These are phyloP conservation scores for Fagopyrum tataricum DNA, from an alignment of 148 eudicot genomes.

Conservation along the genomic window DNA sequence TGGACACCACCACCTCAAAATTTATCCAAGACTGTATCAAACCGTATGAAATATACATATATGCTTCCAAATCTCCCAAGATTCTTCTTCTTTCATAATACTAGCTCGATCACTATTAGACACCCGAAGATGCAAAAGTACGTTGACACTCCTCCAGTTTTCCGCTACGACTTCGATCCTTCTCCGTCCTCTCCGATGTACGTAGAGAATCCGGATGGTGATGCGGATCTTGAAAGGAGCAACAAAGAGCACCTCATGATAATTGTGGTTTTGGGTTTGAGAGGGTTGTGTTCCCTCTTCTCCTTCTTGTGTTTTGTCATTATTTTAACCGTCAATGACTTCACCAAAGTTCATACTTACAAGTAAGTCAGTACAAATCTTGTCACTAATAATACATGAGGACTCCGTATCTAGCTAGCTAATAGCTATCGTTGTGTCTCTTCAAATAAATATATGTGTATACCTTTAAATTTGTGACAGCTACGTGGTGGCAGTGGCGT, in stretches of 20 bases:
- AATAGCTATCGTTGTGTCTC: no score
- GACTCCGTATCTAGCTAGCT: no score
- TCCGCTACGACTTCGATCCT: not conserved
- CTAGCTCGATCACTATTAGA: not conserved
- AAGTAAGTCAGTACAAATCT: not conserved
- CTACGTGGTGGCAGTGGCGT: not conserved
- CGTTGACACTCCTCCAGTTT: not conserved
- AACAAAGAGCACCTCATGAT: not conserved
- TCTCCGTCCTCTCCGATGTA: constrained; percentile 1
- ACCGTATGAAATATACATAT: not conserved
- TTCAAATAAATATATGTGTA: no score
- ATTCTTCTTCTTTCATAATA: not conserved
- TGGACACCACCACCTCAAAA: not conserved
- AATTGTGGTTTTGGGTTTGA: not conserved
- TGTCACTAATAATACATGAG: no score
- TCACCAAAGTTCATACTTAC: not conserved
- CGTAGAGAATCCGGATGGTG: not conserved
- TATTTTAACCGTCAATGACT: not conserved
- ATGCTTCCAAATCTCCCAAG: not conserved
- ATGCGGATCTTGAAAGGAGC: not conserved
- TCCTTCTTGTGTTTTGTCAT: constrained; percentile 11
- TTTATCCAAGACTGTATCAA: not conserved
- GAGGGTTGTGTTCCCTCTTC: constrained; percentile 5
- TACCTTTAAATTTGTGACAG: not conserved
- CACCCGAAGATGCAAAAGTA: not conserved